Conservation (phyloP, 306 rosid genomes). For the Calophaca sinica region DNA sequence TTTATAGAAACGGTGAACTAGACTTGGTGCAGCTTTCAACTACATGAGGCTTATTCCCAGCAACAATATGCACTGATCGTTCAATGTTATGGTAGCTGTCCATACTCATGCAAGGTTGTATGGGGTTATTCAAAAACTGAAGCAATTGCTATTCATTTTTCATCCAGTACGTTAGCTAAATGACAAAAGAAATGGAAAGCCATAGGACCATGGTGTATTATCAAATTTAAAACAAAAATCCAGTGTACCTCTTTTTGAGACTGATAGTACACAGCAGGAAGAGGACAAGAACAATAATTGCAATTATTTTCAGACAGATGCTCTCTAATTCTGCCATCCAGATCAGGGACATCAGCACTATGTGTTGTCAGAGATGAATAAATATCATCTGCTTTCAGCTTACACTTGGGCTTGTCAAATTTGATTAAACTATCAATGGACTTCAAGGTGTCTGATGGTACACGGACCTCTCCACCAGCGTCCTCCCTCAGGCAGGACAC, state of each 20-base stretch:
- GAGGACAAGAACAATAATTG: slow-evolving; percentile 79
- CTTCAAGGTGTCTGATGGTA: slow-evolving; percentile 84
- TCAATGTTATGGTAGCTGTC: slow-evolving; percentile 27
- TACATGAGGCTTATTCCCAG: slow-evolving; percentile 9
- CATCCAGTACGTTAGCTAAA: slow-evolving; percentile 30
- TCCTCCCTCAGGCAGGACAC: slow-evolving; percentile 79
- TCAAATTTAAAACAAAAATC: slow-evolving; percentile 37
- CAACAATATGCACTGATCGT: slow-evolving; percentile 25
- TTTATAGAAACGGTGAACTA: slow-evolving; percentile 16
- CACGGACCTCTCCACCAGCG: slow-evolving; percentile 78
- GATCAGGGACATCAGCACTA: slow-evolving; percentile 60
- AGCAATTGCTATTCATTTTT: slow-evolving; percentile 37
- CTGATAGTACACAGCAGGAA: slow-evolving; percentile 80
- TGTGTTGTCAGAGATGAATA: slow-evolving; percentile 58
- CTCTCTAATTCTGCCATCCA: slow-evolving; percentile 89
- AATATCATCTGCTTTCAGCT: slow-evolving; percentile 76
- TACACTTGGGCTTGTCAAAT: slow-evolving; percentile 91
- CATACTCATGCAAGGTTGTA: slow-evolving; percentile 23
- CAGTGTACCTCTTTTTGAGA: slow-evolving; percentile 91
- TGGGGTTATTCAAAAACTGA: slow-evolving; percentile 32
- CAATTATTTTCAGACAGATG: slow-evolving; percentile 90
- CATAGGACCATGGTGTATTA: slow-evolving; percentile 17
- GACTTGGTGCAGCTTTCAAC: slow-evolving; percentile 17
- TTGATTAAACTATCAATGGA: slow-evolving; percentile 91
- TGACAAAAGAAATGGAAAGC: slow-evolving; percentile 35